Evolutionary conservation across 1,284 basidiomycete genomes (phyloP), one percentile per base, ranked within the genome.

Genomic region (Trametes sp.): DNA sequence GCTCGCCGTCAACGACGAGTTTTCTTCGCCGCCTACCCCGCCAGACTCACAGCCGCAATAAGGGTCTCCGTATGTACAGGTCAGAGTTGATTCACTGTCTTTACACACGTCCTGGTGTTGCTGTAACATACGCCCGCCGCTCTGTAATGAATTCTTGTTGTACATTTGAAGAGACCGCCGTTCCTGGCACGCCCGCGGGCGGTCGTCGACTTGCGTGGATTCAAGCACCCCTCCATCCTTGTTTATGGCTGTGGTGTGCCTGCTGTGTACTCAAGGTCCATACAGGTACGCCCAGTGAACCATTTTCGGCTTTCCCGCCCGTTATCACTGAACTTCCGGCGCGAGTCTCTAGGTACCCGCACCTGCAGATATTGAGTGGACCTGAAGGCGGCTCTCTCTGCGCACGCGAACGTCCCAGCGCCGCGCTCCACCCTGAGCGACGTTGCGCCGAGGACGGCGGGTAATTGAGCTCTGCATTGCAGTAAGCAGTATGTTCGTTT

Each of bases 11-110:
- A 57, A 64, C 24, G 65, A 71, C 19, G 70, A 74, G 10, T 70
- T 71, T 33, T 73, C 74, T 9, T 29, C 65, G 0, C 72, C 74
- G 0, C 60, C 70, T 4, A 71, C 65, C 13, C 68, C 70, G 5
- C 54, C 62, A 14, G 67, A 70, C 21, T 14, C 49, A 33, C 57
- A 50, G 41, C 21, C 48, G 33, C 59, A 53, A 46, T 57, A 48
- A 21, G 19, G 21, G 33, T 2, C 4, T 26, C 6, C 7, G 2
- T 21, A 14, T 41, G 16, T 41, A 19, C n/a, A n/a, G n/a, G n/a
- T n/a, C n/a, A n/a, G n/a, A n/a, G n/a, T n/a, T n/a, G n/a, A n/a
- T n/a, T n/a, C n/a, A n/a, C n/a, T n/a, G n/a, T n/a, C n/a, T n/a
- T n/a, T n/a, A n/a, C n/a, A n/a, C 16, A 41, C 38, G 9, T 19